These are phyloP conservation scores for Ascoidea rubescens DNA, from an alignment of 805 yeast genomes.

Conservation along the genomic window DNA sequence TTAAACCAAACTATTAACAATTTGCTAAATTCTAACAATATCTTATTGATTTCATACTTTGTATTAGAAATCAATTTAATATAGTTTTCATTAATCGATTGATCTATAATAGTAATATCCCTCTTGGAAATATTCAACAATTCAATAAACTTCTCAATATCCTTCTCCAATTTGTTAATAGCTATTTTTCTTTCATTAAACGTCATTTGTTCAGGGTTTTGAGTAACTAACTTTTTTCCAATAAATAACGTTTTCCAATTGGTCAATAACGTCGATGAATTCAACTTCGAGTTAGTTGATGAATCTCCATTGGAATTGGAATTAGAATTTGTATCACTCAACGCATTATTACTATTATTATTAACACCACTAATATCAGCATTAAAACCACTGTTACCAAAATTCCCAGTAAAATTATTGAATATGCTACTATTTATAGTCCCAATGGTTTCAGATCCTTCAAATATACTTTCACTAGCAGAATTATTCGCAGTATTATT, in stretches of 20 bases:
- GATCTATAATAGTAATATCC: slow-evolving; percentile 24
- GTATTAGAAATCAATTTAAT: slow-evolving; percentile 15
- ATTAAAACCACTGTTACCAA: too few species aligned
- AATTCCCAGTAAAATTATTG: too few species aligned
- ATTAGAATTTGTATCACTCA: slow-evolving; percentile 9
- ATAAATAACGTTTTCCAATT: slow-evolving; percentile 8
- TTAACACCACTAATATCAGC: too few species aligned
- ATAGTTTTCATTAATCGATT: slow-evolving; percentile 19
- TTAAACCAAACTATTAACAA: slow-evolving; percentile 21
- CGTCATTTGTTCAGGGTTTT: slow-evolving; percentile 14
- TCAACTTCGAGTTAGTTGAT: not conserved
- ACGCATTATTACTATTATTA: slow-evolving; percentile 5
- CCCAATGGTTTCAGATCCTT: too few species aligned
- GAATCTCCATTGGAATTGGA: slow-evolving; percentile 1
- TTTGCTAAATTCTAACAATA: slow-evolving; percentile 19
- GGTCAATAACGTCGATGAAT: not conserved
- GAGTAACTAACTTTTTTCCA: slow-evolving; percentile 1
- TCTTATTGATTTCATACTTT: slow-evolving; percentile 16
- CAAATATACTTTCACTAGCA: too few species aligned
- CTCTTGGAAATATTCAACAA: slow-evolving; percentile 22
- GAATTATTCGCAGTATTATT: not conserved
- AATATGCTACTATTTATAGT: too few species aligned
- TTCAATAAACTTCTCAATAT: slow-evolving; percentile 23
- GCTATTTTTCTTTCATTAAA: slow-evolving; percentile 24
- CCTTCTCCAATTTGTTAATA: slow-evolving; percentile 20